Conservation (phyloP, 352 stramenopile genomes). For the Albugo laibachii region DNA sequence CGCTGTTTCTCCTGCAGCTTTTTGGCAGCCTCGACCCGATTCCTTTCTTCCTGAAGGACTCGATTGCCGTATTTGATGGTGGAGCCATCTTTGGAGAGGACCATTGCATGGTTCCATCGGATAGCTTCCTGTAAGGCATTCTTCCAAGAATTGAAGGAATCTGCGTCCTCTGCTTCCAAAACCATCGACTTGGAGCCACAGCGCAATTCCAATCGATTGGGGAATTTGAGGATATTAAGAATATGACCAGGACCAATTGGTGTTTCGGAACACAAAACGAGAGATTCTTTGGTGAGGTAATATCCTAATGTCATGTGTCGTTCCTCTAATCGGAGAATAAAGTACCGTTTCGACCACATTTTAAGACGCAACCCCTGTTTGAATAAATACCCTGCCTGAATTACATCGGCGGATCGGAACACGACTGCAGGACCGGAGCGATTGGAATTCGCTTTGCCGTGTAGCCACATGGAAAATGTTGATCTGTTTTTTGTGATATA, state of each 20-base stretch:
- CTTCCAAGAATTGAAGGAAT: conserved; percentile 33
- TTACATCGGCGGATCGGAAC: conserved; percentile 66
- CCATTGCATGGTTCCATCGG: conserved; percentile 76
- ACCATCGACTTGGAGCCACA: conserved; percentile 54
- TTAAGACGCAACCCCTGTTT: conserved; percentile 66
- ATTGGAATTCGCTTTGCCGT: conserved; percentile 42
- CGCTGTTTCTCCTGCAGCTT: conserved; percentile 56
- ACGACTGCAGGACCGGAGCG: conserved; percentile 31
- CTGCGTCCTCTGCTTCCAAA: conserved; percentile 48
- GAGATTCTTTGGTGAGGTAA: conserved; percentile 67
- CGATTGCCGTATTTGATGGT: conserved; percentile 70
- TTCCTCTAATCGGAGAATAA: conserved; percentile 71
- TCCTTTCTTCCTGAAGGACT: conserved; percentile 44
- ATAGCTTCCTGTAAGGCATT: conserved; percentile 61
- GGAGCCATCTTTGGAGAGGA: conserved; percentile 45
- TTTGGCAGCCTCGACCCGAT: conserved; percentile 44
- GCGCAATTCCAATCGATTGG: conserved; percentile 37
- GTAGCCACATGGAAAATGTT: conserved; percentile 71
- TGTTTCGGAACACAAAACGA: conserved; percentile 62
- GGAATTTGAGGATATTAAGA: conserved; percentile 31
- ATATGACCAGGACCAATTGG: conserved; percentile 54
- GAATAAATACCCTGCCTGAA: conserved; percentile 68
- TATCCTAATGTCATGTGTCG: conserved; percentile 77
- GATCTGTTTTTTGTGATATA: conserved; percentile 75
- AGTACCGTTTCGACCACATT: conserved; percentile 70